Evolutionary conservation across 2,329 filamentous ascomycete species (phyloP), one percentile per base, ranked within the genome.

Genomic region (Boeremia exigua): DNA sequence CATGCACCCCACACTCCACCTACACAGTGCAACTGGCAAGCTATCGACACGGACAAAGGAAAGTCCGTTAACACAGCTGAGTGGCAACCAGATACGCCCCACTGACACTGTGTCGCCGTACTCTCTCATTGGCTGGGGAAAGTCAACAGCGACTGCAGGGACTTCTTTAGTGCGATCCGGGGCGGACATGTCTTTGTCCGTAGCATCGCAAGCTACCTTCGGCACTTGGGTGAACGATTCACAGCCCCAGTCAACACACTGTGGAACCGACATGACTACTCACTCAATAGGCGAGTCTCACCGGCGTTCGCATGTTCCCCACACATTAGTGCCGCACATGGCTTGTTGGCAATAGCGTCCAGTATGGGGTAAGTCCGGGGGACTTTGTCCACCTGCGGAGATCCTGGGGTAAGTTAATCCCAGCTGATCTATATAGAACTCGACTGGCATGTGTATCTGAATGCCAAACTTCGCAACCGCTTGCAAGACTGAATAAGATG

Each of bases 291-390:
- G n/a, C n/a, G 25, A 42, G 23, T 17, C 14, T 27, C 10, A n/a
- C 25, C 23, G 25, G 39, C 25, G 39, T n/a, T 28, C 14, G 14
- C 23, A 17, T 4, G 11, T 33, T 23, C 28, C n/a, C 45, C 34
- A 19, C 23, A 15, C 19, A 6, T 15, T 40, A 50, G 48, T 36
- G 39, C 29, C 48, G 29, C 48, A 17, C 25, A 44, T 42, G 37
- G 38, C 48, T 43, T 44, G 23, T 36, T 25, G 1, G n/a, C 17
- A n/a, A 36, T 36, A 15, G 28, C 44, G 40, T 59, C 46, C 54
- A 45, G 47, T 63, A 55, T 63, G 64, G 65, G 61, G 65, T 60
- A 69, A 67, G 59, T 64, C 65, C 57, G n/a, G 63, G 65, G 58
- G 58, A 49, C 37, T 42, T 42, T 48, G 38, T 45, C 44, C 25